Evolutionary conservation across 2,329 filamentous ascomycete genomes (phyloP).

Genomic region (Calonectria pauciramosa): DNA sequence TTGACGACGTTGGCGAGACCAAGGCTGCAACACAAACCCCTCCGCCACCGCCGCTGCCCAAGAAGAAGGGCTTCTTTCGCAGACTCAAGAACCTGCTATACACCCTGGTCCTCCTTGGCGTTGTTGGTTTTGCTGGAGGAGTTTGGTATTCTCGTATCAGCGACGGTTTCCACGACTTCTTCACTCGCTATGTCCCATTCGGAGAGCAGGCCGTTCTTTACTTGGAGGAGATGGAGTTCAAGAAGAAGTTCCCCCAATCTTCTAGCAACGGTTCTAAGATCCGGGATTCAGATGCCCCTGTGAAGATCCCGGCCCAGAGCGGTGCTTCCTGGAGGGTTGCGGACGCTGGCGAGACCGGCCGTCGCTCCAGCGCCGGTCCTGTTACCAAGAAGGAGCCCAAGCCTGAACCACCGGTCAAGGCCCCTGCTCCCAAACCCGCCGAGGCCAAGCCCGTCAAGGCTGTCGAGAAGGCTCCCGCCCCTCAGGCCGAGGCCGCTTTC

Average conservation of each 20-base stretch:
- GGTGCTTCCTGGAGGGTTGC: conserved; percentile 86
- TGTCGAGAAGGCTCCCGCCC: conserved; percentile 49
- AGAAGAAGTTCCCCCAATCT: conserved; percentile 79
- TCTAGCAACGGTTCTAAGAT: conserved; percentile 59
- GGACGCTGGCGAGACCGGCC: conserved; percentile 68
- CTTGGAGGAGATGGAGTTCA: conserved; percentile 95
- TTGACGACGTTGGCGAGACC: conserved; percentile 54
- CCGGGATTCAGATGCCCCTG: conserved; percentile 74
- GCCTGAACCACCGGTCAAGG: conserved; percentile 46
- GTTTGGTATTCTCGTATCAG: conserved; percentile 94
- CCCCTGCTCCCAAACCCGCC: conserved; percentile 47
- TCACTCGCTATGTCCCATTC: conserved; percentile 95
- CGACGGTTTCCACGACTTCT: conserved; percentile 99
- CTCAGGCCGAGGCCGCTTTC: conserved; percentile 53
- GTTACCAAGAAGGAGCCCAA: conserved; percentile 49
- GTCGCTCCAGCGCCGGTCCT: conserved; percentile 72
- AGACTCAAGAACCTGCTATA: conserved; percentile 84
- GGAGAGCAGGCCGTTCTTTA: conserved; percentile 96
- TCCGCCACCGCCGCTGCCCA: conserved; percentile 52
- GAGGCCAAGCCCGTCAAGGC: conserved; percentile 47
- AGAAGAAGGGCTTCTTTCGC: conserved; percentile 77
- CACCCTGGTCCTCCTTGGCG: conserved; percentile 81
- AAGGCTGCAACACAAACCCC: conserved; percentile 55
- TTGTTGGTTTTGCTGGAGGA: conserved; percentile 86
- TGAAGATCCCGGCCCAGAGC: conserved; percentile 88